Evolutionary conservation across 176 grass and related monocot species (phyloP), one percentile per base, ranked within the genome.

Genomic region (Oryza officinalis): DNA sequence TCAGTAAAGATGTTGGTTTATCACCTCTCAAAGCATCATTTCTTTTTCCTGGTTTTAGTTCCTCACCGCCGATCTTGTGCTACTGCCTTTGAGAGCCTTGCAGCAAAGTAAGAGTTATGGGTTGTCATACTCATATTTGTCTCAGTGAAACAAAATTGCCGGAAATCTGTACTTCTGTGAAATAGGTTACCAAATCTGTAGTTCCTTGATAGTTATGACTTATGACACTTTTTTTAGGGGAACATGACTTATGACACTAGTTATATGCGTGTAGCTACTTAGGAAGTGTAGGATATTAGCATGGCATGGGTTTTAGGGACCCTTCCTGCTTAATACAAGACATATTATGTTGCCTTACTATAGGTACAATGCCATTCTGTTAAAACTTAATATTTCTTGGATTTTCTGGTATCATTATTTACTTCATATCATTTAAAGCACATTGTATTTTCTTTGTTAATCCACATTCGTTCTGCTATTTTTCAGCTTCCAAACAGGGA

Each of bases 401-500:
- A 60, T 81, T 33, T 27, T 28, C 27, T 50, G 47, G 31, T 52
- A 31, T 40, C 30, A 64, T 26, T 3, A 13, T 80, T 72, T 33
- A 75, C 44, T 41, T 85, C 30, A n/a, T 47, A 47, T 47, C 45
- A 47, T 15, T 47, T 47, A 47, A 47, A 15, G 43, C 10, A 64
- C 13, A 40, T 27, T 75, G 12, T 40, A 69, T 70, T 38, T 87
- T 80, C 15, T 72, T 49, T 86, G 63, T 40, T 81, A 20, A 54
- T 54, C 5, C 17, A 54, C 50, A 54, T 20, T 54, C 17, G 6
- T 20, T 54, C 50, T 18, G 4, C 2, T 20, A 38, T 75, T 86
- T 94, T 70, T 78, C 82, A 97, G 95, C 71, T 82, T 79, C 74
- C 76, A 85, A 81, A 81, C 50, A 50, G 76, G 88, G 86, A 64